phyloP scores from a whole-genome alignment of 805 yeast species.

The Wickerhamiella spandovensis region DNA sequence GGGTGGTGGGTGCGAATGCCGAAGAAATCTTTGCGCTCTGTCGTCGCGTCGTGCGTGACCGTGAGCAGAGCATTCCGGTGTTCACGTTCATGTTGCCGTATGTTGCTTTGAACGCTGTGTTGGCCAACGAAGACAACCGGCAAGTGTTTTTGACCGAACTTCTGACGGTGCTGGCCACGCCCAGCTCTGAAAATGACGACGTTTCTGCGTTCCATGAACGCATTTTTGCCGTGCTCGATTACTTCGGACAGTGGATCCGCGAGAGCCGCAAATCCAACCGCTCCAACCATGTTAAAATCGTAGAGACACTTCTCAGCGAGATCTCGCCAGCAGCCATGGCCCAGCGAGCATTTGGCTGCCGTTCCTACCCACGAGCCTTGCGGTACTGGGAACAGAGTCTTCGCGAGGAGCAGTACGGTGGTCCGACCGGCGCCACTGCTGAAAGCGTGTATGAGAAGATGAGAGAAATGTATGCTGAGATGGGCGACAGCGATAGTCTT shows the following conservation, averaged over 20 bases:
- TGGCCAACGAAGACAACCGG: slow-evolving; percentile 31
- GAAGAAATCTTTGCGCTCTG: slow-evolving; percentile 46
- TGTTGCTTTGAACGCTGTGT: slow-evolving; percentile 49
- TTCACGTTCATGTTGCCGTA: slow-evolving; percentile 68
- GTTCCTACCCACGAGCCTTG: slow-evolving; percentile 76
- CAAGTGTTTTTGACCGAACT: slow-evolving; percentile 47
- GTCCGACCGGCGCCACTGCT: slow-evolving; percentile 12
- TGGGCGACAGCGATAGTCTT: slow-evolving; percentile 81
- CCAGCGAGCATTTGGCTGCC: slow-evolving; percentile 64
- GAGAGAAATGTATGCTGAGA: slow-evolving; percentile 71
- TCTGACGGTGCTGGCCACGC: slow-evolving; percentile 39
- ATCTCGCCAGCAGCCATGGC: slow-evolving; percentile 65
- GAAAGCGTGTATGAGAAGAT: slow-evolving; percentile 25
- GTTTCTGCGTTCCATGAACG: slow-evolving; percentile 57
- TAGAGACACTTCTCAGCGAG: slow-evolving; percentile 9
- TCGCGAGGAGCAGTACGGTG: slow-evolving; percentile 24
- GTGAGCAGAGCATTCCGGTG: slow-evolving; percentile 42
- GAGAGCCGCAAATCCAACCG: slow-evolving; percentile 13
- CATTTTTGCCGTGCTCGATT: slow-evolving; percentile 68
- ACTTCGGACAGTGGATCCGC: slow-evolving; percentile 60
- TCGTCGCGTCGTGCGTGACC: slow-evolving; percentile 50
- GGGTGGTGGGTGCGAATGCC: slow-evolving; percentile 25
- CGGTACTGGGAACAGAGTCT: slow-evolving; percentile 70
- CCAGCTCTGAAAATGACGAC: slow-evolving; percentile 35
- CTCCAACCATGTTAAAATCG: not conserved